These are phyloP conservation scores for Coemansia pectinata DNA, from an alignment of 192 early-diverging fungal species.

Conservation along the genomic window DNA sequence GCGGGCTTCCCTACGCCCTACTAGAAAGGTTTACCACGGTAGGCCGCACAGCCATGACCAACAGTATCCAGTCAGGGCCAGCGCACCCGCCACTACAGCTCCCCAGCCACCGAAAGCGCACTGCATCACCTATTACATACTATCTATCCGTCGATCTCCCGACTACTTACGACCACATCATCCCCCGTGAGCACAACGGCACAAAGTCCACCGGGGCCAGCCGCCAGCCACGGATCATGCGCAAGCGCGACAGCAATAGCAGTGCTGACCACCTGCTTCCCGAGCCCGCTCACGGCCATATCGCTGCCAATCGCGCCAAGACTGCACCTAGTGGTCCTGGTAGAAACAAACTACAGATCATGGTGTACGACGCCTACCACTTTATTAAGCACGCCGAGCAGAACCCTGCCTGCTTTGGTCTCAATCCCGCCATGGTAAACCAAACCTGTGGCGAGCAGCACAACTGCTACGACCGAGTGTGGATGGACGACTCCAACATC, in stretches of 20 bases:
- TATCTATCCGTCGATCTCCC: conserved; percentile 43
- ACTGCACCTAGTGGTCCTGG: neutral
- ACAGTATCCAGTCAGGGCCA: conserved; percentile 15
- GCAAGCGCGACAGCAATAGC: neutral
- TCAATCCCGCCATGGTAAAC: conserved; percentile 25
- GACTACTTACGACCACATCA: conserved; percentile 30
- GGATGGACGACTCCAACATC: conserved; percentile 50
- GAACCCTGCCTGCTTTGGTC: conserved; percentile 39
- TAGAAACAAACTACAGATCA: conserved; percentile 31
- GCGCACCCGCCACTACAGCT: conserved; percentile 22
- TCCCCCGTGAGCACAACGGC: conserved; percentile 52
- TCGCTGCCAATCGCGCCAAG: neutral
- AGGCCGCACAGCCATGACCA: conserved; percentile 23
- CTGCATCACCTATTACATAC: conserved; percentile 34
- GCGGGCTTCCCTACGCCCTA: conserved; percentile 31
- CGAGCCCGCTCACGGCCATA: neutral
- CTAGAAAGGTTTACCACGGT: conserved; percentile 22
- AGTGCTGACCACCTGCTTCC: conserved; percentile 3
- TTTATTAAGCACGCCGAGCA: conserved; percentile 51
- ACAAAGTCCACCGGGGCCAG: conserved; percentile 6
- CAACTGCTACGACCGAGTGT: conserved; percentile 46
- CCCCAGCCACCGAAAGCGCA: conserved; percentile 32
- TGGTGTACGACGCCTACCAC: conserved; percentile 52
- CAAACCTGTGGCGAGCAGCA: conserved; percentile 42
- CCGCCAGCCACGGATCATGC: neutral